A percentile compares a stretch with the other conserved stretches of the same genome.
phyloP scores from a whole-genome alignment of 208 protist genomes.

The Ichthyophonus hoferi region DNA sequence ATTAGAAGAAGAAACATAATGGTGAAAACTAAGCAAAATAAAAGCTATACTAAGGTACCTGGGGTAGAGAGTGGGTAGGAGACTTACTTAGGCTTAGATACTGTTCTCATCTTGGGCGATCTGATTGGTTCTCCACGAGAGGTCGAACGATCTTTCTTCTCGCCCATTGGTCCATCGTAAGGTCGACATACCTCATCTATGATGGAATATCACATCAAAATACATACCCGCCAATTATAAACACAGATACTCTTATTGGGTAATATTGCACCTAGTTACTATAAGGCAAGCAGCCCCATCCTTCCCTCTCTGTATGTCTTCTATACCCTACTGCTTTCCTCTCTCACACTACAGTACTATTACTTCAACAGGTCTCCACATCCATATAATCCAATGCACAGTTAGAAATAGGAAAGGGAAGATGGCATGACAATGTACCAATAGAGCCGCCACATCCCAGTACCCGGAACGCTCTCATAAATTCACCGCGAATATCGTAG shows the following conservation, averaged over 20 bases:
- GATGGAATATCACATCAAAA: neutral
- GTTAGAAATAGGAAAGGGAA: neutral
- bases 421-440: neutral
- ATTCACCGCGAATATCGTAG: constrained; percentile 35
- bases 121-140: too few relatives aligned
- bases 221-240: neutral
- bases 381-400: neutral
- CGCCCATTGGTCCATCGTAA: neutral
- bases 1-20: too few relatives aligned
- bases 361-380: neutral
- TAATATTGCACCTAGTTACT: too few relatives aligned
- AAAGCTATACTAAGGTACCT: too few relatives aligned
- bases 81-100: too few relatives aligned
- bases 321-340: neutral
- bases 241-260: neutral
- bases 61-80: too few relatives aligned
- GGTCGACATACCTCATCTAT: neutral
- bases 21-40: too few relatives aligned
- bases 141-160: too few relatives aligned
- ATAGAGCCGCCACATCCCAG: constrained; percentile 13
- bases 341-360: neutral
- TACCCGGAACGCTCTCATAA: constrained; percentile 24
- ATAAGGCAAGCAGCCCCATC: neutral
- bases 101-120: too few relatives aligned
- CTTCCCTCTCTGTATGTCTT: neutral